Evolutionary conservation across 352 stramenopile genomes (phyloP).

Genomic region (Globisporangium cederbergense): DNA sequence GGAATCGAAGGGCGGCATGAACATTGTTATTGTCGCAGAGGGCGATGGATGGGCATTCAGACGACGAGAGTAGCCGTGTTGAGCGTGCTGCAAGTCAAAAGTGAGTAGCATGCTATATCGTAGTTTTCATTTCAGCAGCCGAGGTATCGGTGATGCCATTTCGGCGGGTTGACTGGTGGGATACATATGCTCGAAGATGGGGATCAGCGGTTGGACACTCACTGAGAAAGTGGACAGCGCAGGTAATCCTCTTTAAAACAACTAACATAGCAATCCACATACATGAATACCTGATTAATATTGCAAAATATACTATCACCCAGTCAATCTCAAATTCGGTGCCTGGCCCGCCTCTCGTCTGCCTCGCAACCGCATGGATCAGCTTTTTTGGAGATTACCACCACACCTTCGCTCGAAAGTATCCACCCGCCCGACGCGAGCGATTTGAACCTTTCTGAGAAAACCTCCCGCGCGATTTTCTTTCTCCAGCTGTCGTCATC

Average conservation of each 20-base stretch:
- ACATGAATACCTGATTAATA: not conserved
- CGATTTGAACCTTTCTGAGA: not conserved
- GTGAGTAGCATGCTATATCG: not conserved
- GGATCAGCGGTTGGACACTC: not conserved
- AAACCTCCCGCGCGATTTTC: not conserved
- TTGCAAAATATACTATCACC: too few species aligned
- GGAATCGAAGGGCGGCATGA: too few species aligned
- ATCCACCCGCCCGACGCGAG: not conserved
- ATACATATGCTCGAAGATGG: not conserved
- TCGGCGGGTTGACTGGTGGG: not conserved
- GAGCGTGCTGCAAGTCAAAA: not conserved
- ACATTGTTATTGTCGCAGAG: too few species aligned
- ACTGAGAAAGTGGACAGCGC: not conserved
- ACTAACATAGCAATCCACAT: not conserved
- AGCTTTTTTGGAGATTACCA: too few species aligned
- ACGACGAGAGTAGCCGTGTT: not conserved
- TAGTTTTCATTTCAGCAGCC: not conserved
- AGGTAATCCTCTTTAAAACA: not conserved
- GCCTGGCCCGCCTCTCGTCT: not conserved
- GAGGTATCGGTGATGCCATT: not conserved
- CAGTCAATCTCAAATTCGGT: not conserved
- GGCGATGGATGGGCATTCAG: not conserved
- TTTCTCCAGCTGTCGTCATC: not conserved
- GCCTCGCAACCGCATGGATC: not conserved
- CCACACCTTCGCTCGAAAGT: not conserved